A percentile compares a stretch with the other conserved stretches of the same genome.
Conservation (phyloP, 2,329 filamentous ascomycete genomes). For the Didymosphaeria variabile region DNA sequence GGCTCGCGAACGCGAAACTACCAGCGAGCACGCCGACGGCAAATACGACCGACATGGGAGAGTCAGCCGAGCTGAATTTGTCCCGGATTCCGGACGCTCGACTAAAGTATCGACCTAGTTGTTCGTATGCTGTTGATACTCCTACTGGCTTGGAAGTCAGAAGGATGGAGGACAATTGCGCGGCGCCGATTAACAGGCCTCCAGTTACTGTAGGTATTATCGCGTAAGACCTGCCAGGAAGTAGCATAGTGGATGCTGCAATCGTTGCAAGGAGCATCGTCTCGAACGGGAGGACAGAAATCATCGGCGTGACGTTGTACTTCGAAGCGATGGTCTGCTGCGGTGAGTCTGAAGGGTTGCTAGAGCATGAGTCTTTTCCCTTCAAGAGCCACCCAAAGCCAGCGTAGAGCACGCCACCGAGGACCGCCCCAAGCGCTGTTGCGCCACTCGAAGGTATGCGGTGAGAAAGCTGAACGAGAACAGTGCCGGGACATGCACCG, state of each 20-base stretch:
- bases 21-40: conserved; percentile 17
- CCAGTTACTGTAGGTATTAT: conserved; percentile 57
- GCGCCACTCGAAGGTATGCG: conserved; percentile 62
- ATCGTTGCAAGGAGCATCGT: not conserved
- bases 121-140: conserved; percentile 69
- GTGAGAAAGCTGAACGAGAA: conserved; percentile 67
- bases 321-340: too few species aligned
- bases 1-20: conserved; percentile 46
- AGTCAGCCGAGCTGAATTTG: too few species aligned
- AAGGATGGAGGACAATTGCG: conserved; percentile 66
- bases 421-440: conserved; percentile 62
- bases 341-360: too few species aligned
- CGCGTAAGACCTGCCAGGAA: not conserved
- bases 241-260: not conserved
- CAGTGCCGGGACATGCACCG: conserved; percentile 71
- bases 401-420: conserved; percentile 61
- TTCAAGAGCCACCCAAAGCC: too few species aligned
- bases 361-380: too few species aligned
- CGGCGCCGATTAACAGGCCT: conserved; percentile 66
- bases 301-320: too few species aligned
- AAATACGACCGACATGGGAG: conserved; percentile 5
- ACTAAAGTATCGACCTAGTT: conserved; percentile 70
- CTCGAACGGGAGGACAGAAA: too few species aligned
- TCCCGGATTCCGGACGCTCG: conserved; percentile 35
- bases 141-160: conserved; percentile 65